A percentile compares a stretch with the other conserved stretches of the same genome.
Evolutionary conservation across 345 rosid species (phyloP).

Genomic region (Luvunga scandens): DNA sequence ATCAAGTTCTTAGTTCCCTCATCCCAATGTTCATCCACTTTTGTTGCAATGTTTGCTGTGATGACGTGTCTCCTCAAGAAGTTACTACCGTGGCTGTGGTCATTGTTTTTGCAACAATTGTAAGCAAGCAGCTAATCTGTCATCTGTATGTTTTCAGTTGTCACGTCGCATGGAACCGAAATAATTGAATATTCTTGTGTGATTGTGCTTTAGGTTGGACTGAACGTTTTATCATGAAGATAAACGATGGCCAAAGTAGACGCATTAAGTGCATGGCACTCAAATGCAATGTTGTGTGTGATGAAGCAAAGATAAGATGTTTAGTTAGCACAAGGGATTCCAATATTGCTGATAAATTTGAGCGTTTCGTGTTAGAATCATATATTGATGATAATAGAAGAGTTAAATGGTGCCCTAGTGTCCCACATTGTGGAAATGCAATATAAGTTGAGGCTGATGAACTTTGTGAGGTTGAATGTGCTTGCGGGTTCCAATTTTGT

Average conservation of each 20-base stretch:
- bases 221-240: conserved; percentile 33
- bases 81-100: conserved; percentile 37
- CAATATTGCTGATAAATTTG: conserved; percentile 34
- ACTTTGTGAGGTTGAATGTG: conserved; percentile 37
- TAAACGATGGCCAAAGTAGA: conserved; percentile 44
- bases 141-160: too few relatives aligned
- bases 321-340: conserved; percentile 31
- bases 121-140: conserved; percentile 14
- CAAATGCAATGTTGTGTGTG: conserved; percentile 40
- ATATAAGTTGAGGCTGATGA: conserved; percentile 31
- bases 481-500: conserved; percentile 41
- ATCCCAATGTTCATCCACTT: neutral
- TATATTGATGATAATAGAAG: conserved; percentile 44
- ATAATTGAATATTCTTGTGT: neutral
- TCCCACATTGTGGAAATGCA: conserved; percentile 52
- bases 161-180: too few relatives aligned
- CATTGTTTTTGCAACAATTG: conserved; percentile 42
- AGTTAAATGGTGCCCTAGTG: conserved; percentile 54
- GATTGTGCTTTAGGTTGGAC: conserved; percentile 36
- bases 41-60: conserved; percentile 33
- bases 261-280: conserved; percentile 39
- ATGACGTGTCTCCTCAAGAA: conserved; percentile 24
- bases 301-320: conserved; percentile 30
- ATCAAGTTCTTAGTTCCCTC: too few relatives aligned
- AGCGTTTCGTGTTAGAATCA: conserved; percentile 37